These are phyloP conservation scores for Ogataea hybrid DNA, from an alignment of 1,139 yeast genomes.

Conservation along the genomic window DNA sequence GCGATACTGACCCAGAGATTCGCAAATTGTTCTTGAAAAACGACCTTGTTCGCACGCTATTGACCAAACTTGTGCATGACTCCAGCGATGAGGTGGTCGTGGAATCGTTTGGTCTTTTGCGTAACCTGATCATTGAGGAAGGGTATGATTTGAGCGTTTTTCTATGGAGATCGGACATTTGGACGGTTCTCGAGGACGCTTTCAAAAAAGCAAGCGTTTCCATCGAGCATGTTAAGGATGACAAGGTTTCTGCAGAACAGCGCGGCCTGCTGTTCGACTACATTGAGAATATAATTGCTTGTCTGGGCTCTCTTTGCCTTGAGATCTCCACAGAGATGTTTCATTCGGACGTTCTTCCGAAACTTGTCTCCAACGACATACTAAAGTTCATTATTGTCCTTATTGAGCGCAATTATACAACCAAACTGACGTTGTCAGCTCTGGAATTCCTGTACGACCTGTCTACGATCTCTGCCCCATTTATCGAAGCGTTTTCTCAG, in stretches of 20 bases:
- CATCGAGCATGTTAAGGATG: slow-evolving; percentile 40
- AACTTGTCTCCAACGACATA: slow-evolving; percentile 36
- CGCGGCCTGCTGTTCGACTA: slow-evolving; percentile 58
- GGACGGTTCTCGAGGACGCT: slow-evolving; percentile 52
- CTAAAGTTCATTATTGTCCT: slow-evolving; percentile 39
- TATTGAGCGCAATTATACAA: slow-evolving; percentile 30
- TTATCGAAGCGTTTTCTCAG: slow-evolving; percentile 38
- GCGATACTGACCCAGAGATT: slow-evolving; percentile 60
- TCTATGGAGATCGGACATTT: slow-evolving; percentile 76
- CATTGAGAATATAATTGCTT: slow-evolving; percentile 70
- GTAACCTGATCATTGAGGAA: slow-evolving; percentile 80
- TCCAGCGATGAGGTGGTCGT: slow-evolving; percentile 71
- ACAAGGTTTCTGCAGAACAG: slow-evolving; percentile 37
- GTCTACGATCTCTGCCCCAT: slow-evolving; percentile 60
- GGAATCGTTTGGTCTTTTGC: slow-evolving; percentile 74
- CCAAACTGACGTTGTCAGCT: slow-evolving; percentile 48
- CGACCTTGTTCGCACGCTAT: slow-evolving; percentile 57
- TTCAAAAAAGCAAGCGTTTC: slow-evolving; percentile 54
- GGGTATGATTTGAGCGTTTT: slow-evolving; percentile 81
- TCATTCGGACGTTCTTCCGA: slow-evolving; percentile 43
- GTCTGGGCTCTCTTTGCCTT: slow-evolving; percentile 60
- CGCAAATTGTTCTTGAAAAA: slow-evolving; percentile 68
- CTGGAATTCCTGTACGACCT: slow-evolving; percentile 66
- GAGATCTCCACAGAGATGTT: slow-evolving; percentile 63
- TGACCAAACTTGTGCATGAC: slow-evolving; percentile 68